Percentiles rank a stretch among this genome's conserved stretches.
These are phyloP conservation scores for Macadamia tetraphylla DNA, from an alignment of 164 flowering plant species.

Conservation along the genomic window DNA sequence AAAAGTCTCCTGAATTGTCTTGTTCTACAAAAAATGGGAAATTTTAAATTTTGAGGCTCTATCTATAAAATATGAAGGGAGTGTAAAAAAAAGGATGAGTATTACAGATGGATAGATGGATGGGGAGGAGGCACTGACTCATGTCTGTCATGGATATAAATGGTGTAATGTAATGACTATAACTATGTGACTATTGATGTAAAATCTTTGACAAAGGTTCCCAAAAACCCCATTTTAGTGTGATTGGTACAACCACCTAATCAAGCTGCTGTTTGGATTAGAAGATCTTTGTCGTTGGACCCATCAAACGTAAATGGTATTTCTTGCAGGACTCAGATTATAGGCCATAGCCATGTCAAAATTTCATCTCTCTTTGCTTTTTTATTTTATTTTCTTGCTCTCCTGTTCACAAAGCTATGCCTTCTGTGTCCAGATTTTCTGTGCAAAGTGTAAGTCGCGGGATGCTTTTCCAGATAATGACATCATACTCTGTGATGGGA, in stretches of 20 bases:
- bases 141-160: not conserved
- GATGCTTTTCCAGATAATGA: constrained; percentile 91
- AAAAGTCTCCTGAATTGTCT: not conserved
- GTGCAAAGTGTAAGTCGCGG: constrained; percentile 79
- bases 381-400: not conserved
- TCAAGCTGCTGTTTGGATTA: too few relatives aligned
- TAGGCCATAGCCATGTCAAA: not conserved
- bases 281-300: too few relatives aligned
- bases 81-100: too few relatives aligned
- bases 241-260: too few relatives aligned
- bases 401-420: not conserved
- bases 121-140: not conserved
- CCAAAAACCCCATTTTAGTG: too few relatives aligned
- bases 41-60: too few relatives aligned
- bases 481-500: constrained; percentile 93
- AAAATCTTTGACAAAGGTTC: too few relatives aligned
- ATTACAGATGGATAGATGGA: too few relatives aligned
- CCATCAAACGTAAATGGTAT: too few relatives aligned
- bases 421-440: constrained; percentile 52
- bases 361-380: not conserved
- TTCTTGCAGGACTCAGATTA: not conserved
- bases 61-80: too few relatives aligned
- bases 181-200: not conserved
- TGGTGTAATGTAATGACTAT: not conserved
- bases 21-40: not conserved